Evolutionary conservation across 2,329 filamentous ascomycete genomes (phyloP).

Genomic region (Fusarium praegraminearum): DNA sequence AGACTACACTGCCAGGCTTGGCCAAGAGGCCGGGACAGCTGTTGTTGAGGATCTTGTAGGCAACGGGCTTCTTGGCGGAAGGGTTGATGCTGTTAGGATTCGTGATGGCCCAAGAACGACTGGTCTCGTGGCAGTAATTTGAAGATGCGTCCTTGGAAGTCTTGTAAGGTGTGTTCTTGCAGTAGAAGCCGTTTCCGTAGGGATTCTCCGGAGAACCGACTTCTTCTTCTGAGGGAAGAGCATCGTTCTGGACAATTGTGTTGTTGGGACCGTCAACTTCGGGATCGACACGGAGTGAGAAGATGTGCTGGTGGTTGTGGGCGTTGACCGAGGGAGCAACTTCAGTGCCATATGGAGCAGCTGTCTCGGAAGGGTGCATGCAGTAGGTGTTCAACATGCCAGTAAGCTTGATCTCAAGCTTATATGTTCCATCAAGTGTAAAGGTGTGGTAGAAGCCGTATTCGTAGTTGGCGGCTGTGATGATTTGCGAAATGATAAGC

Average conservation of each 20-base stretch:
- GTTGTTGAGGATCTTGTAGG: slow-evolving; percentile 90
- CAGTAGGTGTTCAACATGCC: slow-evolving; percentile 59
- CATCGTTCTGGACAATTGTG: slow-evolving; percentile 80
- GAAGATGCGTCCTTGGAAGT: slow-evolving; percentile 76
- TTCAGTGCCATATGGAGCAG: slow-evolving; percentile 71
- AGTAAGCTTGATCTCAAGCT: slow-evolving; percentile 65
- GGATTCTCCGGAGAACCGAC: slow-evolving; percentile 85
- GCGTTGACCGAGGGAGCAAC: slow-evolving; percentile 72
- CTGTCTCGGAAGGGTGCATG: slow-evolving; percentile 55
- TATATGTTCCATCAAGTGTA: slow-evolving; percentile 74
- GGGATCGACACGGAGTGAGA: slow-evolving; percentile 74
- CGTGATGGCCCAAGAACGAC: slow-evolving; percentile 89
- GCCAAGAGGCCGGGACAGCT: slow-evolving; percentile 84
- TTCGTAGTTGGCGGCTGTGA: slow-evolving; percentile 75
- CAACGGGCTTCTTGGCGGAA: slow-evolving; percentile 84
- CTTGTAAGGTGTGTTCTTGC: slow-evolving; percentile 81
- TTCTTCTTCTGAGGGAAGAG: slow-evolving; percentile 75
- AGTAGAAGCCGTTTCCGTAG: slow-evolving; percentile 92
- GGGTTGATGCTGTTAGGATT: slow-evolving; percentile 87
- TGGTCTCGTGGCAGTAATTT: slow-evolving; percentile 84
- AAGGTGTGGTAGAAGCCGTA: slow-evolving; percentile 59
- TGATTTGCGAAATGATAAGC: slow-evolving; percentile 73
- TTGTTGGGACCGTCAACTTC: slow-evolving; percentile 72
- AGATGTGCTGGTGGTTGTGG: slow-evolving; percentile 78
- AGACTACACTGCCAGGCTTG: slow-evolving; percentile 85